phyloP scores from a whole-genome alignment of 2,329 filamentous ascomycete species.

The Monosporascus sp. region DNA sequence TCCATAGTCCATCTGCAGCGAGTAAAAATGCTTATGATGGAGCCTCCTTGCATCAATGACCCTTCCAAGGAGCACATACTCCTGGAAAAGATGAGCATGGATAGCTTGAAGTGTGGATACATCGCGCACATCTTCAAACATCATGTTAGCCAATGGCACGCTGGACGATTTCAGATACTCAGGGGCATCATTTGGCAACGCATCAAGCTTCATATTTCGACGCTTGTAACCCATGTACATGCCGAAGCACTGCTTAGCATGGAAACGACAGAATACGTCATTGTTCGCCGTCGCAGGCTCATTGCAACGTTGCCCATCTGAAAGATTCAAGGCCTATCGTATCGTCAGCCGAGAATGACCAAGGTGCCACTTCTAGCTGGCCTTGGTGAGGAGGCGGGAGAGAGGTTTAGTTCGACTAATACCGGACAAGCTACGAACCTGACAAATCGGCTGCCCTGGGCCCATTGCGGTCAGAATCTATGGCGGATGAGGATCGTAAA shows the following conservation, averaged over 20 bases:
- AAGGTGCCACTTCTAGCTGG: too few relatives aligned
- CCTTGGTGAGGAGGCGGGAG: too few relatives aligned
- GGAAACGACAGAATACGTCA: constrained; percentile 36
- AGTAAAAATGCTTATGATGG: constrained; percentile 26
- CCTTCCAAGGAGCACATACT: constrained; percentile 22
- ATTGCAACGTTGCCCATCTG: constrained; percentile 29
- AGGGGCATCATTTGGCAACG: constrained; percentile 28
- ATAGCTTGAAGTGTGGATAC: constrained; percentile 32
- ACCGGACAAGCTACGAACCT: neutral
- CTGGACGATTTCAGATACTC: constrained; percentile 29
- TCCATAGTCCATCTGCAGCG: constrained; percentile 25
- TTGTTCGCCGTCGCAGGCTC: constrained; percentile 33
- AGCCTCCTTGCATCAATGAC: constrained; percentile 21
- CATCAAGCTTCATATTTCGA: constrained; percentile 39
- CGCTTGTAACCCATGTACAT: constrained; percentile 45
- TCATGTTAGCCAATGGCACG: constrained; percentile 32
- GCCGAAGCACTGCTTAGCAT: constrained; percentile 36
- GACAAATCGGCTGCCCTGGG: neutral
- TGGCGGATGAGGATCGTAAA: too few relatives aligned
- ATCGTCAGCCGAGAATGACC: neutral
- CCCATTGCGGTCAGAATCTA: neutral
- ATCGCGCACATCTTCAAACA: constrained; percentile 32
- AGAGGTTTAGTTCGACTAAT: too few relatives aligned
- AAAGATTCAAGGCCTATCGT: constrained; percentile 27
- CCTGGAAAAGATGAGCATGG: constrained; percentile 34